Conservation (phyloP, 306 rosid species). For the Canavalia ensiformis region DNA sequence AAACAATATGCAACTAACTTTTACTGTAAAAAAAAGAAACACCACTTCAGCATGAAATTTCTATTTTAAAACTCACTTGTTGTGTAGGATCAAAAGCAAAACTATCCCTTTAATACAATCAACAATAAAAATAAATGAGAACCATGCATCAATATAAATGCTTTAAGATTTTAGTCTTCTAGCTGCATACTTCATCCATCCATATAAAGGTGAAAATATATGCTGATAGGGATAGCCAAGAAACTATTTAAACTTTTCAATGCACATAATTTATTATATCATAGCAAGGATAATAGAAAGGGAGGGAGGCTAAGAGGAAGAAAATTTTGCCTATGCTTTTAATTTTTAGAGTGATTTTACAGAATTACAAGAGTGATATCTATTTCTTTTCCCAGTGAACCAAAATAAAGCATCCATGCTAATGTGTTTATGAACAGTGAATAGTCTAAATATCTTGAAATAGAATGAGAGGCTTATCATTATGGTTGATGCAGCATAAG, state of each 20-base stretch:
- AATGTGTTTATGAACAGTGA: not conserved
- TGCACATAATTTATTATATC: not conserved
- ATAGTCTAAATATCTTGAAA: conserved; percentile 16
- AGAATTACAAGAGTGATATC: not conserved
- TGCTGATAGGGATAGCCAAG: no score
- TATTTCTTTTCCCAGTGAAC: not conserved
- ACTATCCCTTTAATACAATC: no score
- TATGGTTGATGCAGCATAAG: conserved; percentile 35
- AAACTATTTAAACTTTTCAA: not conserved
- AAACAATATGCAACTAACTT: no score
- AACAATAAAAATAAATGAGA: no score
- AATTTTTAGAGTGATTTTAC: not conserved
- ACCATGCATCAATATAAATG: no score
- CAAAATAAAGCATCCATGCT: not conserved
- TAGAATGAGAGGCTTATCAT: conserved; percentile 43
- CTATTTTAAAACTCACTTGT: no score
- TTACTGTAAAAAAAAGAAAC: no score
- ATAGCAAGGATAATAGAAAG: not conserved
- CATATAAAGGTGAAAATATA: no score
- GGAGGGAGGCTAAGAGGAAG: not conserved
- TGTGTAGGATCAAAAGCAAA: no score
- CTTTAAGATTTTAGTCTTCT: no score
- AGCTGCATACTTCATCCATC: no score
- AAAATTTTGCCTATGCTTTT: not conserved
- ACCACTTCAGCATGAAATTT: no score